Evolutionary conservation across 177 flowering plant species (phyloP), one percentile per base, ranked within the genome.

Genomic region (Vitis hybrid): DNA sequence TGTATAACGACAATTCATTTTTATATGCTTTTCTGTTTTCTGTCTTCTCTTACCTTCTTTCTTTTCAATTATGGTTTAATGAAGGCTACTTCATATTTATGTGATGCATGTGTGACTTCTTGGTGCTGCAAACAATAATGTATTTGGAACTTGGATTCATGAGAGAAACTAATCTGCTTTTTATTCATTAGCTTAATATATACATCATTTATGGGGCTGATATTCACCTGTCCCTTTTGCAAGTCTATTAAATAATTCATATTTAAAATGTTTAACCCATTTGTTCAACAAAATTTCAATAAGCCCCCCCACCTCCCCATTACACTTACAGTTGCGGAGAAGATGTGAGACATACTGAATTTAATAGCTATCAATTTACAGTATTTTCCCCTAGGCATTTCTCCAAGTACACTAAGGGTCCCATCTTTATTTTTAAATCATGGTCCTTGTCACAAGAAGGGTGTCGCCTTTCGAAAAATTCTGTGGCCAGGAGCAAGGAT

Each of bases 401-500:
- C 50, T 56, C 60, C 73, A 71, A 63, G 72, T 63, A 52, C 68
- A 59, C 1, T 23, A 14, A 62, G 56, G 60, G 66, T 63, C 56
- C 9, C 45, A 13, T 67, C 15, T 11, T 68, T 26, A 63, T 65
- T 21, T 48, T 10, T 15, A 17, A 66, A 6, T 17, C 11, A 52
- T 15, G 65, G 65, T 34, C 14, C 3, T 12, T 39, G 74, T 82
- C 75, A 76, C 71, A 72, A 75, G 57, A 73, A 63, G 51, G 80
- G 54, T 60, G 75, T 68, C 63, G 80, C 76, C 88, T 86, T 78
- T 70, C 76, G 83, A 84, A 88, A 92, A 68, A 94, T 90, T 66
- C 87, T 78, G 65, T 94, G 98, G 51, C 97, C 98, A 2, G 97
- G 96, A 26, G 91, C 90, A 74, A 94, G 83, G 48, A 94, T 83